Conservation (phyloP, 495 filamentous ascomycete genomes). For the Lophium mytilinum region DNA sequence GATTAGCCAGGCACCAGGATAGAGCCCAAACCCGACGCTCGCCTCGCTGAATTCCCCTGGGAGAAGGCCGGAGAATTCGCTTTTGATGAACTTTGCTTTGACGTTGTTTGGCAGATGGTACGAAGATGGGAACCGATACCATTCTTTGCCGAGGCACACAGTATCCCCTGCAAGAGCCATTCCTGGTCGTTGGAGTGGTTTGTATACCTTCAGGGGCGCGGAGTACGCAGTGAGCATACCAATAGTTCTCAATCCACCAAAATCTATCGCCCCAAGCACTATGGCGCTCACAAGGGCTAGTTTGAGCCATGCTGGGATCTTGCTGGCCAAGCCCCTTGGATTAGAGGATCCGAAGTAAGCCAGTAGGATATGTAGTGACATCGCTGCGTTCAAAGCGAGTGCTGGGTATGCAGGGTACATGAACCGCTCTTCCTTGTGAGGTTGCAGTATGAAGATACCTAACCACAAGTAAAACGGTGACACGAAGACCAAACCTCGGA, state of each 20-base stretch:
- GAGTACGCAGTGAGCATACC: slow-evolving; percentile 80
- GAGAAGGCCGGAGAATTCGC: slow-evolving; percentile 80
- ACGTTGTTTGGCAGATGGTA: slow-evolving; percentile 77
- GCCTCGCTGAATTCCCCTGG: slow-evolving; percentile 84
- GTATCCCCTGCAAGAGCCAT: slow-evolving; percentile 50
- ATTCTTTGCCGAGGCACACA: slow-evolving; percentile 92
- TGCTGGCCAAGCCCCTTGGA: slow-evolving; percentile 53
- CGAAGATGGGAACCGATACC: slow-evolving; percentile 95
- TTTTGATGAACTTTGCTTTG: slow-evolving; percentile 79
- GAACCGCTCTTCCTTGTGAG: slow-evolving; percentile 98
- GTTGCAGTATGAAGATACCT: slow-evolving; percentile 78
- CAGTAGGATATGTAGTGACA: slow-evolving; percentile 71
- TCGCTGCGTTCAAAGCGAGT: slow-evolving; percentile 84
- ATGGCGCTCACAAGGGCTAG: slow-evolving; percentile 50
- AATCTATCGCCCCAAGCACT: slow-evolving; percentile 47
- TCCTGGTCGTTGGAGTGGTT: slow-evolving; percentile 42
- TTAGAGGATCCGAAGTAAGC: slow-evolving; percentile 61
- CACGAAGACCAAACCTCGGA: slow-evolving; percentile 68
- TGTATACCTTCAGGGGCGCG: slow-evolving; percentile 74
- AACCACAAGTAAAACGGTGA: slow-evolving; percentile 94
- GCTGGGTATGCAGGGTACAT: slow-evolving; percentile 97
- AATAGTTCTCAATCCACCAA: slow-evolving; percentile 63
- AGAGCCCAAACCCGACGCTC: slow-evolving; percentile 49
- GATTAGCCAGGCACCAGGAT: slow-evolving; percentile 69
- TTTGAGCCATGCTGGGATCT: slow-evolving; percentile 63